A percentile compares a stretch with the other conserved stretches of the same genome.
These are phyloP conservation scores for Penicillium pancosmium DNA, from an alignment of 495 filamentous ascomycete genomes.

Conservation along the genomic window DNA sequence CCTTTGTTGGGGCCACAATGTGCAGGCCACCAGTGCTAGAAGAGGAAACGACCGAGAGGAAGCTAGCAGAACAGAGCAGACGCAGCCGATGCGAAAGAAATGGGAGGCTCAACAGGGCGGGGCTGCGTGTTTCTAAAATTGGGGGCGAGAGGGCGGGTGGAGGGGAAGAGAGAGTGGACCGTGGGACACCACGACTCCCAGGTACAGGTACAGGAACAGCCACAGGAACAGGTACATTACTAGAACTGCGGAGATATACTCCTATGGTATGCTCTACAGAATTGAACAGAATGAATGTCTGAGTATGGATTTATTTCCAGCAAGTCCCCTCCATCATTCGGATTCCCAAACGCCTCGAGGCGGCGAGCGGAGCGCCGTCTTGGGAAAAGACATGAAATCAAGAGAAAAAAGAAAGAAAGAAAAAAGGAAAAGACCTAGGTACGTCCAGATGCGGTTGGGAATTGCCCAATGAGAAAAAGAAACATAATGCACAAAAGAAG, in stretches of 20 bases:
- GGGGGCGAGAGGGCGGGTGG: background rate
- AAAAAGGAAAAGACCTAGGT: slow-evolving; percentile 21
- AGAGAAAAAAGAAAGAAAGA: slow-evolving; percentile 12
- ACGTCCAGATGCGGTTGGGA: slow-evolving; percentile 19
- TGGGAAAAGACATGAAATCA: slow-evolving; percentile 26
- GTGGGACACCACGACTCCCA: background rate
- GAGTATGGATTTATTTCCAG: slow-evolving; percentile 20
- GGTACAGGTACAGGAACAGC: background rate
- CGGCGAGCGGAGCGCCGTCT: slow-evolving; percentile 20
- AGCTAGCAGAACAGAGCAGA: background rate
- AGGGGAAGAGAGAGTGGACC: background rate
- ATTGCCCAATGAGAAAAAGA: slow-evolving; percentile 15
- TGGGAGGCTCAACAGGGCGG: slow-evolving; percentile 4
- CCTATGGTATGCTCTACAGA: background rate
- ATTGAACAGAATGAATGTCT: background rate
- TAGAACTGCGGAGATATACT: background rate
- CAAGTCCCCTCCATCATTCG: slow-evolving; percentile 15
- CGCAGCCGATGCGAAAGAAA: background rate
- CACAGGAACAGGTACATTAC: background rate
- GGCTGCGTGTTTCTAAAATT: background rate
- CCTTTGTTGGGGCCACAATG: slow-evolving; percentile 6
- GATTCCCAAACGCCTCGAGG: slow-evolving; percentile 32
- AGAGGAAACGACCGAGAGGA: background rate
- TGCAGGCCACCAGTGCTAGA: background rate
- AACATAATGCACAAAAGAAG: slow-evolving; percentile 15